Evolutionary conservation across 2,329 filamentous ascomycete genomes (phyloP).

Genomic region (Bipolaris gigantea): DNA sequence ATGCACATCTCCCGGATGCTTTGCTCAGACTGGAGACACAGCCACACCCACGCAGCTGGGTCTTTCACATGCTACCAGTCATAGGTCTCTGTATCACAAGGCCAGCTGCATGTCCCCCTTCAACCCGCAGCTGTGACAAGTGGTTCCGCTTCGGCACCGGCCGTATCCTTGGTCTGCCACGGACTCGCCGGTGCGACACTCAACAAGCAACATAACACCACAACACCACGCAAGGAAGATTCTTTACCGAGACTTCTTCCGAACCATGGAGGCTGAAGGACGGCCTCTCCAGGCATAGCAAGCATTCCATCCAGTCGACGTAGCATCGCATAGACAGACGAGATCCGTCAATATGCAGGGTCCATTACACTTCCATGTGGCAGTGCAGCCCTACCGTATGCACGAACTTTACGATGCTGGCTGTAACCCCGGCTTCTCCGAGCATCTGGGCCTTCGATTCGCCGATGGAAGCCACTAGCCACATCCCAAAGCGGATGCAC

Average conservation of each 20-base stretch:
- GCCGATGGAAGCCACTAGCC: slow-evolving; percentile 24
- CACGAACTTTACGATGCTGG: slow-evolving; percentile 7
- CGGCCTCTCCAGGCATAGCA: slow-evolving; percentile 13
- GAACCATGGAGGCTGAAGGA: slow-evolving; percentile 9
- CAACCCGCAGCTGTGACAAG: slow-evolving; percentile 10
- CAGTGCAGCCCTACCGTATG: slow-evolving; percentile 26
- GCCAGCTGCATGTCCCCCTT: not conserved
- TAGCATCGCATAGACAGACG: slow-evolving; percentile 18
- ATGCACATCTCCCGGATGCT: slow-evolving; percentile 2
- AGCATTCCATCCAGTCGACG: slow-evolving; percentile 13
- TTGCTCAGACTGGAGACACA: slow-evolving; percentile 16
- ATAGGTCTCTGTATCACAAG: not conserved
- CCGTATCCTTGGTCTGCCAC: slow-evolving; percentile 1
- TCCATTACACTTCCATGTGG: slow-evolving; percentile 15
- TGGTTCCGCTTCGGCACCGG: slow-evolving; percentile 4
- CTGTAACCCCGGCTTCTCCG: slow-evolving; percentile 22
- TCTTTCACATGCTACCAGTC: slow-evolving; percentile 1
- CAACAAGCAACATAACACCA: not conserved
- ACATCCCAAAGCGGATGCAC: slow-evolving; percentile 20
- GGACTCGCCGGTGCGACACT: slow-evolving; percentile 4
- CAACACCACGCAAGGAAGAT: slow-evolving; percentile 11
- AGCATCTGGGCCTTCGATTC: slow-evolving; percentile 16
- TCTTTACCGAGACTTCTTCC: slow-evolving; percentile 12
- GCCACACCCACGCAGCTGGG: slow-evolving; percentile 12
- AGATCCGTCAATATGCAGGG: slow-evolving; percentile 17